Conservation (phyloP, 208 protist genomes). For the Ichthyophonus hoferi region DNA sequence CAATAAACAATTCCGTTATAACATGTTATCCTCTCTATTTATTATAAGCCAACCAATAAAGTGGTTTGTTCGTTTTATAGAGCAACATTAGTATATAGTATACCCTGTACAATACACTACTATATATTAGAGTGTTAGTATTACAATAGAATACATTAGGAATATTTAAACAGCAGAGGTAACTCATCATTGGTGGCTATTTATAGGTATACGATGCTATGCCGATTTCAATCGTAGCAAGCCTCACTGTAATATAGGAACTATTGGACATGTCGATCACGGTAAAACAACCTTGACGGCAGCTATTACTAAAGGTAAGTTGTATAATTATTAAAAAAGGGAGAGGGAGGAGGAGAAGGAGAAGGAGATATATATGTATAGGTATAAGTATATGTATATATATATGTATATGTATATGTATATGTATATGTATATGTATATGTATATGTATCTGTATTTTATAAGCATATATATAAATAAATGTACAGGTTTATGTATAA, state of each 20-base stretch:
- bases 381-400: neutral
- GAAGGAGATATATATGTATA: slow-evolving; percentile 11
- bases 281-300: slow-evolving; percentile 97
- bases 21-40: no score
- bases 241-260: slow-evolving; percentile 96
- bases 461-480: neutral
- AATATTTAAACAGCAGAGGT: no score
- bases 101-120: no score
- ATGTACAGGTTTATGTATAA: neutral
- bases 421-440: neutral
- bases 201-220: neutral
- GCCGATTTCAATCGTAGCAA: slow-evolving; percentile 78
- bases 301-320: slow-evolving; percentile 86
- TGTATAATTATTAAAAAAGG: no score
- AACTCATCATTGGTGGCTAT: no score
- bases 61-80: no score
- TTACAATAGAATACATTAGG: no score
- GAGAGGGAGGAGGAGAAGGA: no score
- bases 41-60: no score
- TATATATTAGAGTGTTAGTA: no score
- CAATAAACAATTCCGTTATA: no score
- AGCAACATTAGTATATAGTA: no score
- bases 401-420: neutral
- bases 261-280: slow-evolving; percentile 98
- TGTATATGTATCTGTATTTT: neutral